Evolutionary conservation across 2,329 filamentous ascomycete genomes (phyloP), one percentile per base, ranked within the genome.

Genomic region (Botrytis paeoniae): DNA sequence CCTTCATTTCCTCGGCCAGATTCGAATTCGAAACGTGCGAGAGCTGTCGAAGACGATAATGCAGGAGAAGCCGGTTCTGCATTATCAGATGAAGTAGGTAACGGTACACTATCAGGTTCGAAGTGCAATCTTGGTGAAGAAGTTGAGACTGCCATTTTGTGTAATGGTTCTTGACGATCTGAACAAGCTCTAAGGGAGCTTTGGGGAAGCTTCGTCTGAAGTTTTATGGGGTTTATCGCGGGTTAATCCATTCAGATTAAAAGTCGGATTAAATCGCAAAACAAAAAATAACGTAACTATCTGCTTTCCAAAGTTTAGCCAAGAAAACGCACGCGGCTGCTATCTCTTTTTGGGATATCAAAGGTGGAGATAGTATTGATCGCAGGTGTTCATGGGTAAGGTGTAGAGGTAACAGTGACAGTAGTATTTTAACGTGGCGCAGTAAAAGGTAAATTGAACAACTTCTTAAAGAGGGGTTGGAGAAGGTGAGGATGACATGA

Each of bases 11-110:
- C 92, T 81, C 88, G 89, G 51, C 90, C 91, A 0, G 89, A 86
- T 82, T 95, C 92, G 80, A 97, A 97, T 81, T 97, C 94, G 82
- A 97, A 97, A 74, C 94, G 91, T 63, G 93, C 92, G 63, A 94
- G 85, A n/a, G 91, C 91, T 73, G 87, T 88, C 64, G 85, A 84
- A 6, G 85, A 82, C 74, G 84, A 83, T 78, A 86, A 82, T n/a
- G 82, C 81, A 5, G 84, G 83, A 72, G 83, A 82, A 29, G 48
- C 62, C 18, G 35, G 48, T 48, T 68, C 62, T 48, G 83, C 79
- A 62, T 82, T 79, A 54, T 64, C 69, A 41, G 43, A 65, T 75
- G 75, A 70, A 79, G 74, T 66, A 71, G 72, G 74, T 75, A 77
- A 64, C 59, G 77, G 75, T 14, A 79, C 66, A 25, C 69, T 63